phyloP scores from a whole-genome alignment of 2,329 filamentous ascomycete species.

The Pseudogymnoascus sp. region DNA sequence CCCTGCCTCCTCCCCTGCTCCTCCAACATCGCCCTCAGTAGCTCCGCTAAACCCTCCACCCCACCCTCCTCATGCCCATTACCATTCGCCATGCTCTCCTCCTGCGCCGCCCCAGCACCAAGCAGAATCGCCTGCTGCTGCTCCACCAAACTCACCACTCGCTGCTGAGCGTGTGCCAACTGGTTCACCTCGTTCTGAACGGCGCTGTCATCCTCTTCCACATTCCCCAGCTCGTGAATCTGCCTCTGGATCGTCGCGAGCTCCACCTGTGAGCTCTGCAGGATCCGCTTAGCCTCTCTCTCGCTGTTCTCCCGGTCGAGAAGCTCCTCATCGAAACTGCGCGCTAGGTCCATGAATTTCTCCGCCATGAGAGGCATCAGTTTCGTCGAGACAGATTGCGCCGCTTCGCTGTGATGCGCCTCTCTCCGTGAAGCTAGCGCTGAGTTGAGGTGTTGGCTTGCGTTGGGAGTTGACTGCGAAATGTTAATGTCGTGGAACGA shows the following conservation, averaged over 20 bases:
- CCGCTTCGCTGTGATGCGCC: constrained; percentile 52
- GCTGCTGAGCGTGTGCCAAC: constrained; percentile 16
- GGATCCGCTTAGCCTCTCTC: constrained; percentile 57
- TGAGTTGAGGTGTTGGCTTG: constrained; percentile 14
- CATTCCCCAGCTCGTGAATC: constrained; percentile 43
- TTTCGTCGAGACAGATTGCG: constrained; percentile 60
- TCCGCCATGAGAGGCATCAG: constrained; percentile 63
- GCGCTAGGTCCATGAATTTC: constrained; percentile 63
- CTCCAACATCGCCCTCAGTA: constrained; percentile 44
- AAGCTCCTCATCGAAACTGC: constrained; percentile 67
- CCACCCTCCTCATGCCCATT: constrained; percentile 38
- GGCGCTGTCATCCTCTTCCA: constrained; percentile 19
- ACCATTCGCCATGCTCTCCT: constrained; percentile 36
- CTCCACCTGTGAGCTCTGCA: constrained; percentile 62
- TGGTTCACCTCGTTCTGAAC: constrained; percentile 19
- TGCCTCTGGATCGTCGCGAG: constrained; percentile 53
- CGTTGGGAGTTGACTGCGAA: constrained; percentile 13
- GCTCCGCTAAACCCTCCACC: constrained; percentile 41
- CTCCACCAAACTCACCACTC: constrained; percentile 27
- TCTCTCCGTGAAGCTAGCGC: constrained; percentile 14
- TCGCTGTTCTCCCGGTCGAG: constrained; percentile 65
- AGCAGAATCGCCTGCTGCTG: constrained; percentile 42
- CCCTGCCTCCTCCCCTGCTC: constrained; percentile 45
- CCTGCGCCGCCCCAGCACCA: constrained; percentile 33
- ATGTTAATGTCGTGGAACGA: constrained; percentile 44